Percentiles rank a stretch among this genome's conserved stretches.
Conservation (phyloP, 306 rosid species). For the Prunus fruticosa region DNA sequence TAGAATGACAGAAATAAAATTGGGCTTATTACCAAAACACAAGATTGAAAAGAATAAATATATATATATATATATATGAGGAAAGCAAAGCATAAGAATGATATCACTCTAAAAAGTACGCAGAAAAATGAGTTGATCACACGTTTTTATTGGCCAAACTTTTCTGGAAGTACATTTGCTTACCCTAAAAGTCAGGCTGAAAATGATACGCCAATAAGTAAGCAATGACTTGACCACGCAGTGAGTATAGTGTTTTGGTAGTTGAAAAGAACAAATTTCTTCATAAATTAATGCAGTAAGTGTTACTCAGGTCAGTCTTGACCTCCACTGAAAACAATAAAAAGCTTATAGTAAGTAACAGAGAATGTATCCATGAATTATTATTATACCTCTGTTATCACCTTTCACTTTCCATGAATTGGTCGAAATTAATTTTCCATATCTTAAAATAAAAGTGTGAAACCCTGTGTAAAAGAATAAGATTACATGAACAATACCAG, state of each 20-base stretch:
- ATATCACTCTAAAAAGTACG: neutral
- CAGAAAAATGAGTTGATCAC: neutral
- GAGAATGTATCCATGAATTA: neutral
- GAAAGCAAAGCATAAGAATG: neutral
- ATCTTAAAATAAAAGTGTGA: neutral
- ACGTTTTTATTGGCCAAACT: neutral
- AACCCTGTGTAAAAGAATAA: neutral
- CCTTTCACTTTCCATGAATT: neutral
- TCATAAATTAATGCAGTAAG: neutral
- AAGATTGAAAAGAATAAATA: too few relatives aligned
- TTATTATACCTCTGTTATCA: neutral
- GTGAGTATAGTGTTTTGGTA: neutral
- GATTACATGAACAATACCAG: conserved; percentile 8
- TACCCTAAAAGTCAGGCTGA: neutral
- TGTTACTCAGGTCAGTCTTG: neutral
- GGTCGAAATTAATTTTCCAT: neutral
- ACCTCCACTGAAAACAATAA: conserved; percentile 2
- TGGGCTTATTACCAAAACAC: too few relatives aligned
- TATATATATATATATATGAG: neutral
- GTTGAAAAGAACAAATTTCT: conserved; percentile 5
- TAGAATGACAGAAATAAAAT: too few relatives aligned
- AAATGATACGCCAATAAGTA: neutral
- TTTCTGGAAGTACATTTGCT: neutral
- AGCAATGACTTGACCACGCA: neutral
- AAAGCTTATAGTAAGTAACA: neutral